These are phyloP conservation scores for Diophrys appendiculata DNA, from an alignment of 73 alveolate species.

Conservation along the genomic window DNA sequence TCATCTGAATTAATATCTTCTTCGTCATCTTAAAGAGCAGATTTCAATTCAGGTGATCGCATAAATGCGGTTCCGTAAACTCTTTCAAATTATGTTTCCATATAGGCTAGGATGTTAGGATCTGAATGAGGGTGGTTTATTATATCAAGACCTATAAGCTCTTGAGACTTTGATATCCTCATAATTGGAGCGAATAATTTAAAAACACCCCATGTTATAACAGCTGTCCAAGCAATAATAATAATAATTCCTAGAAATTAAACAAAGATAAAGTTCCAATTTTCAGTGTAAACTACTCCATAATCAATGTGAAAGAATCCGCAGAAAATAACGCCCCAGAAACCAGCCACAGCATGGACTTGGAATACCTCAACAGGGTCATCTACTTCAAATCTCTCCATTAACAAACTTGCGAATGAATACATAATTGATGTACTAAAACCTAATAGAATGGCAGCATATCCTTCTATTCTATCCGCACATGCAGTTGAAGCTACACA, in stretches of 20 bases:
- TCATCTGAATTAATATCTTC: too few relatives aligned
- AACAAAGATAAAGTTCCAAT: background rate
- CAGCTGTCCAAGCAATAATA: background rate
- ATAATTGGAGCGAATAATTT: background rate
- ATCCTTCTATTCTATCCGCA: slow-evolving; percentile 71
- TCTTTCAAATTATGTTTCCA: background rate
- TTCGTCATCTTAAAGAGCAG: too few relatives aligned
- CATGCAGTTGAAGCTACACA: slow-evolving; percentile 79
- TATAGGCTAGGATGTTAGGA: too few relatives aligned
- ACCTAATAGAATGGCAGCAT: slow-evolving; percentile 83
- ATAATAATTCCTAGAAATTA: background rate
- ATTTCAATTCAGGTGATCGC: too few relatives aligned
- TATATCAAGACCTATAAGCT: background rate
- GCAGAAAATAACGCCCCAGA: slow-evolving; percentile 66
- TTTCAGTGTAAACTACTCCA: slow-evolving; percentile 56
- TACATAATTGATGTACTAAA: slow-evolving; percentile 59
- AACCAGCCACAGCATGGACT: slow-evolving; percentile 83
- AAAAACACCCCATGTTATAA: background rate
- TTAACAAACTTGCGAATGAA: slow-evolving; percentile 53
- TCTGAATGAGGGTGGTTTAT: background rate
- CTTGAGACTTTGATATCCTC: background rate
- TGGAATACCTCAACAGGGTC: slow-evolving; percentile 84
- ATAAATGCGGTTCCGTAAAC: too few relatives aligned
- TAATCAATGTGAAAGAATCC: slow-evolving; percentile 68
- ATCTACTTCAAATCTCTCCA: slow-evolving; percentile 66